Evolutionary conservation across 2,329 filamentous ascomycete genomes (phyloP), one percentile per base, ranked within the genome.

Genomic region (Aspergillus melleus): DNA sequence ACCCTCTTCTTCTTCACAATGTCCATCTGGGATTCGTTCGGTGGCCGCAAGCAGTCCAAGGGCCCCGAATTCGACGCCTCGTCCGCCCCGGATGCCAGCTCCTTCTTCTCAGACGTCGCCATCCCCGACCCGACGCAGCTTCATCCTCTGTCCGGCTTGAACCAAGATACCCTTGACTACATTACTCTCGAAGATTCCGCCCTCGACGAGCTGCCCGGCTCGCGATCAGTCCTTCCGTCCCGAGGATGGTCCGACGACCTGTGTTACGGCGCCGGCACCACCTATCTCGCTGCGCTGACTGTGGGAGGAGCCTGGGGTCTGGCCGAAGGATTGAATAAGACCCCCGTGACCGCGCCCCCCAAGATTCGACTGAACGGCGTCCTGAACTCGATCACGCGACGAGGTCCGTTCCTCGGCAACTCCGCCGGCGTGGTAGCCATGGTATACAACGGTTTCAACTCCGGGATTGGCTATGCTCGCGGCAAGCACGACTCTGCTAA

Each of bases 161-260:
- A 97, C 81, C 88, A 91, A 80, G 91, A 96, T 70, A 91, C 90
- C 0, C 88, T 99, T 71, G 95, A 99, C 77, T 99, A 99, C 79
- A 86, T 99, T 66, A 89, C 90, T 26, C 88, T 99, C 72, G 95
- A 99, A 79, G 96, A 99, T 75, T 91, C 92, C 53, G 86, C 89
- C 29, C 87, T 97, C 60, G 92, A 92, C 63, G 88, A 96, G 71
- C 85, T 96, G 20, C 92, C 93, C 52, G 93, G 92, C 72, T 85
- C 88, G 61, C 90, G 91, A 75, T 96, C 94, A 49, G 90, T 93
- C 57, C 86, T 99, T 57, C 95, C 96, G 49, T 97, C 93, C 58
- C 89, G 95, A 76, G 95, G 95, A 75, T 99, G 96, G 88, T 96
- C 93, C 62, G 95, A 99, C 75, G 95, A 99, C 77, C 86, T 99